These are phyloP conservation scores for Chlamydomonas asymmetrica DNA, from an alignment of 139 green algal species.

Conservation along the genomic window DNA sequence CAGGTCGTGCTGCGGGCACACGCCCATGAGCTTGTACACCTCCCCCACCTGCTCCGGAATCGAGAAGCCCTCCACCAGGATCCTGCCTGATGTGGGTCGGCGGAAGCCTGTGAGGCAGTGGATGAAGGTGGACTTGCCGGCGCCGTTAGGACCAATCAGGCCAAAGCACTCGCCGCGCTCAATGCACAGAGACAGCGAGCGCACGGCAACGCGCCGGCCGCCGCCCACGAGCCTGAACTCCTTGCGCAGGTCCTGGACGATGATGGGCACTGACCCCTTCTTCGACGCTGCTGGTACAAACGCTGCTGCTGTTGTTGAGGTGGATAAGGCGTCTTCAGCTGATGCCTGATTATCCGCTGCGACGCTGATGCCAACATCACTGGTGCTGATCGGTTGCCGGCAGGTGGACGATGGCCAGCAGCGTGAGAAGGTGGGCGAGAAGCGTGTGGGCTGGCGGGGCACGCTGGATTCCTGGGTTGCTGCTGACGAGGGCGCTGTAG, in stretches of 20 bases:
- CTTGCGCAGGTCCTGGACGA: constrained; percentile 76
- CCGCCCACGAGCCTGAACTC: constrained; percentile 68
- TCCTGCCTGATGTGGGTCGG: constrained; percentile 50
- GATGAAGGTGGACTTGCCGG: constrained; percentile 79
- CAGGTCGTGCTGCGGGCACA: constrained; percentile 89
- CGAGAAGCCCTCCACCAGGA: constrained; percentile 57
- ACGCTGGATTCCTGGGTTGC: too few species aligned
- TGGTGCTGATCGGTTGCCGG: too few species aligned
- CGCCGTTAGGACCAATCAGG: constrained; percentile 88
- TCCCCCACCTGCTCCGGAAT: constrained; percentile 62
- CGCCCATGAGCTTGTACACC: constrained; percentile 70
- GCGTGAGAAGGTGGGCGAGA: too few species aligned
- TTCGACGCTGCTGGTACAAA: too few species aligned
- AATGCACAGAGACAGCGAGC: constrained; percentile 49
- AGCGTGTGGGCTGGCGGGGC: too few species aligned
- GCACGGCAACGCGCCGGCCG: constrained; percentile 62
- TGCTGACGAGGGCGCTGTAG: too few species aligned
- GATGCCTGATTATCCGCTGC: too few species aligned
- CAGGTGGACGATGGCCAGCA: too few species aligned
- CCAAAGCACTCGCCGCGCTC: constrained; percentile 55
- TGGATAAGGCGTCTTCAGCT: too few species aligned
- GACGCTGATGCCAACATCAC: too few species aligned
- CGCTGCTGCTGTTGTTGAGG: too few species aligned
- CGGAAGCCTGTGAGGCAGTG: constrained; percentile 74
- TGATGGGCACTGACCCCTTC: constrained; percentile 55